Base-by-base conservation (phyloP, 1,139 yeast genomes). In the Dujonia santamariae region DNA sequence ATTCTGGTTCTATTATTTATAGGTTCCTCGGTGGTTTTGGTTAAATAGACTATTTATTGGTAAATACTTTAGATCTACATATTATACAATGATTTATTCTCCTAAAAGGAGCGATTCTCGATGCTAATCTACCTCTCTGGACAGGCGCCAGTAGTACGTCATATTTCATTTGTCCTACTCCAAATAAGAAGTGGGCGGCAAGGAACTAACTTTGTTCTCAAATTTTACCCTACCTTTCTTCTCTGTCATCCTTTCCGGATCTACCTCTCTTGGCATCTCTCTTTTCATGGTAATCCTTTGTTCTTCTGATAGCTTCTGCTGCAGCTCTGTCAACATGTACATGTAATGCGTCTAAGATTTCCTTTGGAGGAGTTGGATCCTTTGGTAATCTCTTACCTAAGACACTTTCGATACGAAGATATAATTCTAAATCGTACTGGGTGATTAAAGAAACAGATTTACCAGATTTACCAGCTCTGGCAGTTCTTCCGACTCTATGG, bases 401-500 rank as follows among this genome's bases (percentile, higher is more conserved):
- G 4, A 85, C 95, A 34, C 82, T 84, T 58, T 92, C 99, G 37
- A 92, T 90, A 51, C 96, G 73, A 46, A 88, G 67, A 52, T 85
- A 85, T 51, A 88, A 65, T 59, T 88, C 97, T 43, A 92, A 70
- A 57, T 92, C 98, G 55, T 92, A 94, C 59, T 92, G 99, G 1
- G 97, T 88, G 19, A 92, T 95, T 38, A 92, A 68, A 4, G 97
- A 85, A 24, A 92, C 73, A 3, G 97, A 87, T 56, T 85, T 86
- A 35, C 99, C 99, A 0, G 95, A 78, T 45, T 95, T 75, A 7
- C 99, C 98, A 0, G 98, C 98, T 60, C 98, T 82, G 2, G 98
- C 98, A 19, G 98, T 92, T 68, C 98, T 81, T 22, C 98, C 98
- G 14, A 92, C 98, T 53, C 98, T 75, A 59, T 92, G 98, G 46